Evolutionary conservation across 208 protist species (phyloP).

Genomic region (Herpetomonas tarakana): DNA sequence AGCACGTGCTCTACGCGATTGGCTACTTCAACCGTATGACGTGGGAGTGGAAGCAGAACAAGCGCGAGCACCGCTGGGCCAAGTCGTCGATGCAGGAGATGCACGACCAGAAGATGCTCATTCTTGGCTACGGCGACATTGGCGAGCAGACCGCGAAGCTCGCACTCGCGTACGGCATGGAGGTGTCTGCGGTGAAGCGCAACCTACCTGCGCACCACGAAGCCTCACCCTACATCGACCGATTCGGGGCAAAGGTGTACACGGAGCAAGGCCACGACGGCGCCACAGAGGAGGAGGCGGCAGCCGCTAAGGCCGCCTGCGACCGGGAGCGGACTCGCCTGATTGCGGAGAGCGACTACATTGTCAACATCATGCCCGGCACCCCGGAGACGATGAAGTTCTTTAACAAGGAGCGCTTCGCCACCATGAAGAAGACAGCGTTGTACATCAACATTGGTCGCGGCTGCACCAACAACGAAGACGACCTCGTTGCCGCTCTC

Average conservation of each 20-base stretch:
- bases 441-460: slow-evolving; percentile 80
- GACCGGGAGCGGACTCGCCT: slow-evolving; percentile 33
- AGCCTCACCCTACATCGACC: background rate
- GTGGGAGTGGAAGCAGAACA: slow-evolving; percentile 25
- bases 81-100: slow-evolving; percentile 34
- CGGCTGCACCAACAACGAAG: slow-evolving; percentile 52
- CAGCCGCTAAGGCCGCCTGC: background rate
- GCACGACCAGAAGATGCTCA: slow-evolving; percentile 35
- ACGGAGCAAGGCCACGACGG: background rate
- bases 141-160: slow-evolving; percentile 20
- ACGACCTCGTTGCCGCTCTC: slow-evolving; percentile 46
- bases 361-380: slow-evolving; percentile 62
- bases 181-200: slow-evolving; percentile 33
- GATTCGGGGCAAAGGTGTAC: background rate
- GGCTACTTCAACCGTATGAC: slow-evolving; percentile 66
- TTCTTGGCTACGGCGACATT: slow-evolving; percentile 71
- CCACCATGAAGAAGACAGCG: slow-evolving; percentile 57
- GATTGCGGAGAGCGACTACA: slow-evolving; percentile 59
- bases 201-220: background rate
- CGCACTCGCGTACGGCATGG: slow-evolving; percentile 26
- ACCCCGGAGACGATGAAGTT: slow-evolving; percentile 52
- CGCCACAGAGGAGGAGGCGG: background rate
- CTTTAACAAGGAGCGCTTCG: slow-evolving; percentile 53
- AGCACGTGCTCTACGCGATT: slow-evolving; percentile 48
- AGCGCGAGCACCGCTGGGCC: slow-evolving; percentile 30